Percentiles rank a stretch among this genome's conserved stretches.
These are phyloP conservation scores for Daedalea quercina DNA, from an alignment of 768 basidiomycete genomes.

Conservation along the genomic window DNA sequence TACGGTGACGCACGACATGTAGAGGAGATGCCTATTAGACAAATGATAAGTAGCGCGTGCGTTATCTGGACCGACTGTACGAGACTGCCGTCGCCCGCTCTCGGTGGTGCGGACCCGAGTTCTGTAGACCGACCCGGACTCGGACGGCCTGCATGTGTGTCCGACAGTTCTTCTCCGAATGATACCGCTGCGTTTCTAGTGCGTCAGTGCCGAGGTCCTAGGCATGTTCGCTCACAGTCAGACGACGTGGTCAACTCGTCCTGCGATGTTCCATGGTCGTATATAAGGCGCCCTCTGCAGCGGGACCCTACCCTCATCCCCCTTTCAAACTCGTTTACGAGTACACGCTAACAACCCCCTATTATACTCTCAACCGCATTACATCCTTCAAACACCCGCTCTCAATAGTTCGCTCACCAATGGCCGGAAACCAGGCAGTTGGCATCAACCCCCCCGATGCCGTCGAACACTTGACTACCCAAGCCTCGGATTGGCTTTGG, in stretches of 20 bases:
- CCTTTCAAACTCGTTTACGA: background rate
- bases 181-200: background rate
- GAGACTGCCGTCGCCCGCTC: too few species aligned
- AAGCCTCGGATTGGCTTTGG: conserved; percentile 44
- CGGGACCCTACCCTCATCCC: background rate
- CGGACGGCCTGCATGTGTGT: background rate
- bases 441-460: conserved; percentile 23
- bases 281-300: background rate
- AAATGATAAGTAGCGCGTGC: too few species aligned
- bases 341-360: background rate
- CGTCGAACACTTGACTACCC: conserved; percentile 30
- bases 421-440: conserved; percentile 23
- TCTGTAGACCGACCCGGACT: background rate
- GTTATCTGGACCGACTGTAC: too few species aligned
- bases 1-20: too few species aligned
- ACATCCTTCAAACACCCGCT: too few species aligned
- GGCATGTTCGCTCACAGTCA: background rate
- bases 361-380: background rate
- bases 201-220: background rate
- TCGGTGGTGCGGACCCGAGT: background rate
- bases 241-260: background rate
- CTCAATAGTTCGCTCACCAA: background rate
- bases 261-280: background rate
- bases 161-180: background rate
- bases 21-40: too few species aligned